Percentiles rank a stretch among this genome's conserved stretches.
Conservation (phyloP, 164 flowering plant genomes). For the Chloranthus sessilifolius region DNA sequence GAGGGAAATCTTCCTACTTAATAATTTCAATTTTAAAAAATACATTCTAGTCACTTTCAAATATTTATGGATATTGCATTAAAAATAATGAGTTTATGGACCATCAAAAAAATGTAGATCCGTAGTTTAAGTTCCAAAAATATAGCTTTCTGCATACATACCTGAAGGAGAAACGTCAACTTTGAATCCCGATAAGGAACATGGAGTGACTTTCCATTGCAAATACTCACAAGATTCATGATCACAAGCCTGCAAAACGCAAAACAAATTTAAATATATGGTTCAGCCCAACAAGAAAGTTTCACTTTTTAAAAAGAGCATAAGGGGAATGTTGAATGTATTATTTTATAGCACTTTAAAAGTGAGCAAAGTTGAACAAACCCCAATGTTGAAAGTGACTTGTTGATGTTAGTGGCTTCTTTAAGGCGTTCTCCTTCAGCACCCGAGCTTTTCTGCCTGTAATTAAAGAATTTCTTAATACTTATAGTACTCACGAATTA, state of each 20-base stretch:
- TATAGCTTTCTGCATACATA: too few relatives aligned
- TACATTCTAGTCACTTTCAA: too few relatives aligned
- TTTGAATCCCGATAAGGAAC: constrained; percentile 99
- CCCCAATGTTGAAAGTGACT: constrained; percentile 99
- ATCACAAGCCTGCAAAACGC: constrained; percentile 74
- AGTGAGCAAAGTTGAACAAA: constrained; percentile 14
- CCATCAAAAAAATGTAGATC: too few relatives aligned
- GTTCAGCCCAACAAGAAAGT: not conserved
- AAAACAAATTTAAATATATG: too few relatives aligned
- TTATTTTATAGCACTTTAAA: constrained; percentile 1
- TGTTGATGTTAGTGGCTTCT: constrained; percentile 98
- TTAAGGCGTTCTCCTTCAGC: constrained; percentile 99
- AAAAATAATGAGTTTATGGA: too few relatives aligned
- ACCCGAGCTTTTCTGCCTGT: constrained; percentile 99
- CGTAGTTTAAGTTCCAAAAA: too few relatives aligned
- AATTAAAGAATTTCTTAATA: too few relatives aligned
- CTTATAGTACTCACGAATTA: too few relatives aligned
- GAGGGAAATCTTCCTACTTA: too few relatives aligned
- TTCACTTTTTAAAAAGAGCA: too few relatives aligned
- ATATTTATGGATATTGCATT: too few relatives aligned
- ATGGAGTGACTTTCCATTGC: constrained; percentile 91
- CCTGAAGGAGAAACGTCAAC: constrained; percentile 99
- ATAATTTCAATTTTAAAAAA: too few relatives aligned
- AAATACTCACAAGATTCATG: constrained; percentile 85
- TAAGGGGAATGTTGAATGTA: not conserved